Evolutionary conservation across 1,284 basidiomycete genomes (phyloP).

Genomic region (Microbotryum saponariae): DNA sequence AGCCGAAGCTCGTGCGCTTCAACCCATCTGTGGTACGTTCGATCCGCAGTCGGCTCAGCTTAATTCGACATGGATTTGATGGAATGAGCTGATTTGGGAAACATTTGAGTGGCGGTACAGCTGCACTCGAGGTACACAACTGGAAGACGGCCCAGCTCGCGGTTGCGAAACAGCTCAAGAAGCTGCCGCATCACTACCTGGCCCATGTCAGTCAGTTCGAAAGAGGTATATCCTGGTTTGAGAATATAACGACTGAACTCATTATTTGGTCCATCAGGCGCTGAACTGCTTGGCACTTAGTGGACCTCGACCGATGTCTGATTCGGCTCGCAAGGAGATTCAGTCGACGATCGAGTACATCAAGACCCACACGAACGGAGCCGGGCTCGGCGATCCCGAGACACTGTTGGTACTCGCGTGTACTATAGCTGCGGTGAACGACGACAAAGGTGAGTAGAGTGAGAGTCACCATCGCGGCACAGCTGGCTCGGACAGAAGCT

Average conservation of each 20-base stretch:
- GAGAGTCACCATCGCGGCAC: neutral
- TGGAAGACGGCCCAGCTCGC: constrained; percentile 70
- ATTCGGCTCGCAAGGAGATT: constrained; percentile 53
- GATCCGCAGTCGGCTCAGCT: too few species aligned
- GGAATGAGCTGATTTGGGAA: too few species aligned
- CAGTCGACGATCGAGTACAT: constrained; percentile 45
- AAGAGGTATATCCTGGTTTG: constrained; percentile 7
- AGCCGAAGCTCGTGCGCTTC: too few species aligned
- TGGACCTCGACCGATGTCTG: constrained; percentile 62
- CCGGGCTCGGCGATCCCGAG: constrained; percentile 55
- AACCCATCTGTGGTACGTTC: too few species aligned
- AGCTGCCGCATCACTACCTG: constrained; percentile 62
- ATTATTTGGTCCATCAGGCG: constrained; percentile 47
- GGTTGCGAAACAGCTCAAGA: constrained; percentile 77
- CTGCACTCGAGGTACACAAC: constrained; percentile 73
- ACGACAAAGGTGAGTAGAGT: constrained; percentile 65
- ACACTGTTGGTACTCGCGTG: constrained; percentile 15
- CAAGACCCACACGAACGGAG: constrained; percentile 57
- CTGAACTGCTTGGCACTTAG: constrained; percentile 75
- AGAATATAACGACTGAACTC: neutral
- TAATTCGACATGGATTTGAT: too few species aligned
- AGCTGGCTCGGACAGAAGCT: neutral
- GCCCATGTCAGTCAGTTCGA: constrained; percentile 57
- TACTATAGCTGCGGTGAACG: constrained; percentile 62
- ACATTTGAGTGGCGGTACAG: constrained; percentile 42